A percentile compares a stretch with the other conserved stretches of the same genome.
phyloP scores from a whole-genome alignment of 306 rosid genomes.

The Dryas drummondii region DNA sequence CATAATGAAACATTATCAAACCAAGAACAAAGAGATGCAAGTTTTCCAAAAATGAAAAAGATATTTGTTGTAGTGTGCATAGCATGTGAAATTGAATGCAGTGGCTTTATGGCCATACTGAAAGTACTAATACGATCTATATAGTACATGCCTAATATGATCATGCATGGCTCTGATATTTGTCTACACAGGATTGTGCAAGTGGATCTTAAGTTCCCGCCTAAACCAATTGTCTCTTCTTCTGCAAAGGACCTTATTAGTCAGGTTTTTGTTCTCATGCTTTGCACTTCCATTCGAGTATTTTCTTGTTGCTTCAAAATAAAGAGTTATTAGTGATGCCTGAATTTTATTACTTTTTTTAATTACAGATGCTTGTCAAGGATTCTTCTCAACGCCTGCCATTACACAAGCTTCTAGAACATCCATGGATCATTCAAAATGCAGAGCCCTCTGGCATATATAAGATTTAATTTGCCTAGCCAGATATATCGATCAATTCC shows the following conservation, averaged over 20 bases:
- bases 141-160: background rate
- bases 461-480: constrained; percentile 39
- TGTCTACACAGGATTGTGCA: constrained; percentile 72
- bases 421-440: constrained; percentile 95
- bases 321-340: constrained; percentile 13
- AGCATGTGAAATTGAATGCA: background rate
- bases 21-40: background rate
- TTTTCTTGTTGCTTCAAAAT: constrained; percentile 3
- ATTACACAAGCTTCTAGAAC: constrained; percentile 89
- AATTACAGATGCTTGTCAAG: constrained; percentile 84
- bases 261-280: constrained; percentile 53
- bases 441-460: constrained; percentile 93
- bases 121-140: background rate
- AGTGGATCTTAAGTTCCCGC: constrained; percentile 93
- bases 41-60: background rate
- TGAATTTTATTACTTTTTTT: background rate
- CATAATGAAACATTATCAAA: background rate
- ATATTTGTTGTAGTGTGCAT: background rate
- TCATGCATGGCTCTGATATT: background rate
- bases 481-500: constrained; percentile 12
- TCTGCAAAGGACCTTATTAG: constrained; percentile 92
- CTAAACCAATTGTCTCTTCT: constrained; percentile 85
- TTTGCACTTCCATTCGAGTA: background rate
- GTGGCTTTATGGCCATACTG: no score
- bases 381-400: constrained; percentile 81